phyloP scores from a whole-genome alignment of 75 land plant genomes.

The Picea glauca region DNA sequence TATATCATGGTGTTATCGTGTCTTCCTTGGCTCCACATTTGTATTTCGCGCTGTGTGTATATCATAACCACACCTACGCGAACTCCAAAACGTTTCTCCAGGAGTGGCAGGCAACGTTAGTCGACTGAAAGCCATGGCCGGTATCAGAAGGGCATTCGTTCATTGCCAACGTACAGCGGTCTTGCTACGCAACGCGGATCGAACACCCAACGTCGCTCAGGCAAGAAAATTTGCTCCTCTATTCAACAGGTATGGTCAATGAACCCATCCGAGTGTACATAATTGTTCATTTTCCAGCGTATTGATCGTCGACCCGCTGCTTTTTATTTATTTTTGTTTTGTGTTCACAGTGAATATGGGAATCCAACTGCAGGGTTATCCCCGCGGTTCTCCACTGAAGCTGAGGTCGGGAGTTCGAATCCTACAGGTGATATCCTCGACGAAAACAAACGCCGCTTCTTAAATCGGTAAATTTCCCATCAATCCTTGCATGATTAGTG shows the following conservation, averaged over 20 bases:
- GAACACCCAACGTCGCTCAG: background rate
- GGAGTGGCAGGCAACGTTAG: no score
- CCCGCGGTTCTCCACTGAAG: slow-evolving; percentile 4
- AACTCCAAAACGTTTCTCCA: no score
- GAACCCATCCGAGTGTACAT: no score
- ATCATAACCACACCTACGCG: no score
- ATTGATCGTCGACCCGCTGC: background rate
- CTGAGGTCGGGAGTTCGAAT: background rate
- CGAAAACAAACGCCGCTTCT: slow-evolving; percentile 3
- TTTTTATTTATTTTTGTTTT: background rate
- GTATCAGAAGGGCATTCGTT: background rate
- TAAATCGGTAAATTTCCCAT: background rate
- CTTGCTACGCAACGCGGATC: slow-evolving; percentile 4
- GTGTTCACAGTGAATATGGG: background rate
- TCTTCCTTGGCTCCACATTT: no score
- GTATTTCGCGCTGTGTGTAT: no score
- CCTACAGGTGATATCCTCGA: background rate
- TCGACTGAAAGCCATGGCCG: background rate
- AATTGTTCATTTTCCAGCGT: background rate
- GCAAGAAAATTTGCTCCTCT: background rate
- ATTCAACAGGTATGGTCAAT: background rate
- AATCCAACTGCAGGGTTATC: slow-evolving; percentile 2
- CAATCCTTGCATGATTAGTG: background rate
- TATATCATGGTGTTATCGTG: no score
- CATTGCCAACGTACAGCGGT: slow-evolving; percentile 9